A percentile compares a stretch with the other conserved stretches of the same genome.
Conservation (phyloP, 2,329 filamentous ascomycete species). For the Colletotrichum sp. region DNA sequence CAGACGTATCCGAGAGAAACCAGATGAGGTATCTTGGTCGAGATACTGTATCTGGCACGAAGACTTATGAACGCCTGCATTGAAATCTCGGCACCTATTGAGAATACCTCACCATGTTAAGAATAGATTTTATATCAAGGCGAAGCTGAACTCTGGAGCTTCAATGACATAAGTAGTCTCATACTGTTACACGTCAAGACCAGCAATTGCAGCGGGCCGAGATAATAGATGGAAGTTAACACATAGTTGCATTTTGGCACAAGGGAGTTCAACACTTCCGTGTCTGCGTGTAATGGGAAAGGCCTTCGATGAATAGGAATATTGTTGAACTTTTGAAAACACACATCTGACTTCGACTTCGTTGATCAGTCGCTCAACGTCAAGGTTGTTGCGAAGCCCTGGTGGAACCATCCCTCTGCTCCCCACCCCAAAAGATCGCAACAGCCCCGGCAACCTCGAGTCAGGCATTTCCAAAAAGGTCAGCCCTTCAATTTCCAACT, state of each 20-base stretch:
- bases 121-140: neutral
- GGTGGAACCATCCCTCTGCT: neutral
- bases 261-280: neutral
- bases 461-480: neutral
- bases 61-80: neutral
- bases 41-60: neutral
- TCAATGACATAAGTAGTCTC: neutral
- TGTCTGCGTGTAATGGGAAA: neutral
- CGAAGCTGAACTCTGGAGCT: accelerated
- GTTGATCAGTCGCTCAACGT: neutral
- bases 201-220: accelerated
- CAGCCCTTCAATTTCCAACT: neutral
- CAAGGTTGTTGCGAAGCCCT: neutral
- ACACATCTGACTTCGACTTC: neutral
- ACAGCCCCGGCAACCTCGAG: neutral
- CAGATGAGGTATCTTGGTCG: neutral
- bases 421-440: neutral
- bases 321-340: neutral
- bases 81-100: neutral
- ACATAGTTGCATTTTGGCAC: neutral
- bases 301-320: neutral
- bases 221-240: neutral
- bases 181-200: neutral
- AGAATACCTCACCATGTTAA: neutral
- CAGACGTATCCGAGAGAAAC: neutral